These are phyloP conservation scores for Luffa aegyptiaca DNA, from an alignment of 306 rosid genomes.

Conservation along the genomic window DNA sequence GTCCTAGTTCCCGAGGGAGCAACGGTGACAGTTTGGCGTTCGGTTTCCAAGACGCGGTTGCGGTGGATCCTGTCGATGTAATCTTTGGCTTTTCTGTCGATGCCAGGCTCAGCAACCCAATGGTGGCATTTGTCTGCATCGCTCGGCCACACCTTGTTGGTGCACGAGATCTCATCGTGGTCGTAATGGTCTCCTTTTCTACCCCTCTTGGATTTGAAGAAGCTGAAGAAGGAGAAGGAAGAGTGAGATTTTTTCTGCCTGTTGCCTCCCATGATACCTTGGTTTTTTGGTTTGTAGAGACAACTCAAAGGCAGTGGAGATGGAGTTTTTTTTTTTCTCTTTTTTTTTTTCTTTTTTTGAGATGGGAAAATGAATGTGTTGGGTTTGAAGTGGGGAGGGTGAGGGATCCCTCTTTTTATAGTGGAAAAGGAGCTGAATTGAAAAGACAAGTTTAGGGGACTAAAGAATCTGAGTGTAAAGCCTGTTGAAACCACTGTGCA, in stretches of 20 bases:
- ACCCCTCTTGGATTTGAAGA: conserved; percentile 37
- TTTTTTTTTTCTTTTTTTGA: background rate
- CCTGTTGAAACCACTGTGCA: background rate
- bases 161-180: conserved; percentile 27
- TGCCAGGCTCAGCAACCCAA: conserved; percentile 65
- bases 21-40: conserved; percentile 26
- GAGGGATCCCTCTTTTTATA: background rate
- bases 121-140: conserved; percentile 51
- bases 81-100: conserved; percentile 53
- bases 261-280: background rate
- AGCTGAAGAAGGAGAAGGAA: conserved; percentile 47
- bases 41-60: conserved; percentile 37
- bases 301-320: background rate
- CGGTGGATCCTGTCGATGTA: conserved; percentile 41
- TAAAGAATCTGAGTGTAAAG: background rate
- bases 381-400: background rate
- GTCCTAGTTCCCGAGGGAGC: conserved; percentile 14
- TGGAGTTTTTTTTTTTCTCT: background rate
- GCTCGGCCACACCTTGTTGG: conserved; percentile 60
- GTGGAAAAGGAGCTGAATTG: background rate
- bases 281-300: background rate
- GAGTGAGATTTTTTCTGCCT: background rate
- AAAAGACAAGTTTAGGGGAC: background rate
- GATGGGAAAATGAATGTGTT: background rate
- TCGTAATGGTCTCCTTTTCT: conserved; percentile 14